Conservation (phyloP, 345 rosid genomes). For the Eucalyptus urophylla region DNA sequence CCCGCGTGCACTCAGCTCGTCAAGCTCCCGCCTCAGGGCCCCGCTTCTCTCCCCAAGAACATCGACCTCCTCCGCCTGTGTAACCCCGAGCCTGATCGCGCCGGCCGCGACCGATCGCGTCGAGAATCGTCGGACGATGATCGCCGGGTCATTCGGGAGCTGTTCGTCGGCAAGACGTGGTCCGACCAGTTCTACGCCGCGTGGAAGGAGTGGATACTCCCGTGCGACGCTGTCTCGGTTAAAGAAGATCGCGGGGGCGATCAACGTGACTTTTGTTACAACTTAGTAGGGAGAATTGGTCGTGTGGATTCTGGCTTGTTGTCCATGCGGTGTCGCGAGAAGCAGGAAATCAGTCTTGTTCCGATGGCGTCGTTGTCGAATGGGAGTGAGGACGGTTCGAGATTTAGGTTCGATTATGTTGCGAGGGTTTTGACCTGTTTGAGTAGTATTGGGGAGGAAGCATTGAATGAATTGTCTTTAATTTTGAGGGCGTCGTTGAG, state of each 20-base stretch:
- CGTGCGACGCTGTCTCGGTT: constrained; percentile 20
- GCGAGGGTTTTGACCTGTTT: constrained; percentile 40
- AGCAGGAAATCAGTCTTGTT: constrained; percentile 32
- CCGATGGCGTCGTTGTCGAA: constrained; percentile 20
- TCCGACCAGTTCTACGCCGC: constrained; percentile 43
- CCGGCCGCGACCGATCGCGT: background rate
- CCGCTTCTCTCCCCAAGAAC: constrained; percentile 69
- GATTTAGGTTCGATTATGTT: constrained; percentile 33
- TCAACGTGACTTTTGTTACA: background rate
- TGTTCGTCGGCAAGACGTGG: constrained; percentile 45
- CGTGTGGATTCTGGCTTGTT: background rate
- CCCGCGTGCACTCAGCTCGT: constrained; percentile 84
- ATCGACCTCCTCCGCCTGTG: constrained; percentile 64
- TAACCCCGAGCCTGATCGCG: background rate
- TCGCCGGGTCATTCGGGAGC: background rate
- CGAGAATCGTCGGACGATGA: background rate
- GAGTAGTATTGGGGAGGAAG: constrained; percentile 33
- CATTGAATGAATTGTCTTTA: constrained; percentile 29
- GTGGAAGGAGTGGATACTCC: constrained; percentile 59
- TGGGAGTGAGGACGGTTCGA: constrained; percentile 5
- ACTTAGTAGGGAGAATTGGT: background rate
- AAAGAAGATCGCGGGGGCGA: background rate
- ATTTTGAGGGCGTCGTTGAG: constrained; percentile 12
- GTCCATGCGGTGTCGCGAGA: background rate
- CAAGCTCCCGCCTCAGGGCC: constrained; percentile 66